A percentile compares a stretch with the other conserved stretches of the same genome.
These are phyloP conservation scores for Thermoascus crustaceus DNA, from an alignment of 2,329 filamentous ascomycete genomes.

Conservation along the genomic window DNA sequence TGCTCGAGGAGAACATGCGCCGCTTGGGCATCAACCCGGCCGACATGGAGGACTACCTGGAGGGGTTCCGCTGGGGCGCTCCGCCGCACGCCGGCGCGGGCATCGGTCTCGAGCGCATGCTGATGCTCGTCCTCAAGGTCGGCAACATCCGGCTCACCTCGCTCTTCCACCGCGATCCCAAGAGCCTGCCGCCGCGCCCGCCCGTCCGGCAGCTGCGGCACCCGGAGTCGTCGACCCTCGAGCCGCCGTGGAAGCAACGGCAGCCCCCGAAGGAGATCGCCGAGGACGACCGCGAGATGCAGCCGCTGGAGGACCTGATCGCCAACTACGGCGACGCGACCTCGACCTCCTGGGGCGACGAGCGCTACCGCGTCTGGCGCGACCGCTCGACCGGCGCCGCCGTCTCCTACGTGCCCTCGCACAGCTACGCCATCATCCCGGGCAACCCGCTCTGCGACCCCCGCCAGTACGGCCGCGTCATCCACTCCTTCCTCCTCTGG, in stretches of 20 bases:
- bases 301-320: slow-evolving; percentile 76
- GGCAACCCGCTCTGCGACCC: slow-evolving; percentile 80
- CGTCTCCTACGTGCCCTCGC: slow-evolving; percentile 70
- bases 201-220: slow-evolving; percentile 62
- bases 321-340: slow-evolving; percentile 93
- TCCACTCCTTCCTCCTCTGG: slow-evolving; percentile 65
- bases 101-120: slow-evolving; percentile 78
- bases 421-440: slow-evolving; percentile 73
- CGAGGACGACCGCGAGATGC: slow-evolving; percentile 48
- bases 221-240: slow-evolving; percentile 75
- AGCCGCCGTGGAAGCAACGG: slow-evolving; percentile 51
- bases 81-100: slow-evolving; percentile 86
- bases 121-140: slow-evolving; percentile 77
- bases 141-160: slow-evolving; percentile 86
- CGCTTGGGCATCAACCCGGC: slow-evolving; percentile 65
- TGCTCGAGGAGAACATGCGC: slow-evolving; percentile 70
- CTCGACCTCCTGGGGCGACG: slow-evolving; percentile 89
- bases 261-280: slow-evolving; percentile 33
- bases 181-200: slow-evolving; percentile 67
- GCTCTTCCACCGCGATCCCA: slow-evolving; percentile 80
- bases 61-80: slow-evolving; percentile 79
- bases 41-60: slow-evolving; percentile 85
- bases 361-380: slow-evolving; percentile 80
- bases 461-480: slow-evolving; percentile 65
- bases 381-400: slow-evolving; percentile 72